Conservation (phyloP, 495 filamentous ascomycete species). For the Alectoria sarmentosa region DNA sequence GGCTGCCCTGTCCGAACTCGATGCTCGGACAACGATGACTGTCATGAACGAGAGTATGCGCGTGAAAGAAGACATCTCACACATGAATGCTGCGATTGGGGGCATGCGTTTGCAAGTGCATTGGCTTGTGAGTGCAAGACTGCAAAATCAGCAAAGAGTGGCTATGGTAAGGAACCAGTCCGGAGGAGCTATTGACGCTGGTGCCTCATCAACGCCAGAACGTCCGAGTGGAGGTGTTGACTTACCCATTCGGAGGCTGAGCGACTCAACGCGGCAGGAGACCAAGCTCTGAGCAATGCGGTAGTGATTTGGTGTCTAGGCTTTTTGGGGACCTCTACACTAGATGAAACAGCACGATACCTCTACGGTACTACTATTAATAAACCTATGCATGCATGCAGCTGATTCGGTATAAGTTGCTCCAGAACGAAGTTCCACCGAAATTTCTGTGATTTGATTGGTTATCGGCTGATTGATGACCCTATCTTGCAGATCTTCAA, state of each 20-base stretch:
- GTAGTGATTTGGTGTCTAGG: not conserved
- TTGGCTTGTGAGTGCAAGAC: slow-evolving; percentile 57
- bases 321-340: not conserved
- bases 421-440: not conserved
- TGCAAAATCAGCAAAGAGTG: slow-evolving; percentile 35
- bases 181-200: not conserved
- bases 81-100: slow-evolving; percentile 56
- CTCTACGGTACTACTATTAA: not conserved
- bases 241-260: slow-evolving; percentile 12
- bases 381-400: not conserved
- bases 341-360: not conserved
- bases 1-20: slow-evolving; percentile 53
- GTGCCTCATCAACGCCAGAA: not conserved
- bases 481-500: not conserved
- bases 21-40: slow-evolving; percentile 59
- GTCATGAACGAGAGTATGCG: slow-evolving; percentile 62
- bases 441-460: not conserved
- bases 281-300: slow-evolving; percentile 14
- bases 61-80: slow-evolving; percentile 60
- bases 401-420: not conserved
- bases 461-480: not conserved
- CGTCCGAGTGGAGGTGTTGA: slow-evolving; percentile 6
- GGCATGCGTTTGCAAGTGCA: slow-evolving; percentile 61
- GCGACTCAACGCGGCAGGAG: slow-evolving; percentile 19
- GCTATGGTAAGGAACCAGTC: slow-evolving; percentile 5